These are phyloP conservation scores for Speleostelium caveatum DNA, from an alignment of 78 protist species.

Conservation along the genomic window DNA sequence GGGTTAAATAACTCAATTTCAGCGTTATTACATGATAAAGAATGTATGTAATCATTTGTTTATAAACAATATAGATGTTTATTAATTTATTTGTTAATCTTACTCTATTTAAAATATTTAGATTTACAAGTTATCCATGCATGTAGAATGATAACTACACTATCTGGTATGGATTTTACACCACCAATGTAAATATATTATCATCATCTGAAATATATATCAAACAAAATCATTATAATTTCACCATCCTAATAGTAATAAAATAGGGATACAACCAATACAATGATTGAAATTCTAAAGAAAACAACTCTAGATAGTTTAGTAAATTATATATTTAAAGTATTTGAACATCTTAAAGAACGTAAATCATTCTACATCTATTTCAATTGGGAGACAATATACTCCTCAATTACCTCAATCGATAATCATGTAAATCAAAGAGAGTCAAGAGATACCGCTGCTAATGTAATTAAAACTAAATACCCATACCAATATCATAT, in stretches of 20 bases:
- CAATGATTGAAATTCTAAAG: too few relatives aligned
- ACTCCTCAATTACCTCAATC: background rate
- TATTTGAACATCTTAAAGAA: background rate
- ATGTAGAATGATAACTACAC: background rate
- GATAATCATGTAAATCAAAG: background rate
- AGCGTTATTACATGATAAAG: too few relatives aligned
- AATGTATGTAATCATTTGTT: too few relatives aligned
- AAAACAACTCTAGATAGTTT: background rate
- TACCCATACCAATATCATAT: background rate
- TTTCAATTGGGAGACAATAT: background rate
- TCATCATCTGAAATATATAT: background rate
- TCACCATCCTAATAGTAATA: background rate
- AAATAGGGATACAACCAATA: background rate
- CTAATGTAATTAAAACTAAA: background rate
- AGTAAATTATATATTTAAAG: too few relatives aligned
- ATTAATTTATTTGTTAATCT: too few relatives aligned
- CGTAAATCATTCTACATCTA: background rate
- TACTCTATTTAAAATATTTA: too few relatives aligned
- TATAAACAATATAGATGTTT: too few relatives aligned
- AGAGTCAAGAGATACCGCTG: background rate
- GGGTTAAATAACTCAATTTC: too few relatives aligned
- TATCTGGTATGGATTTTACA: slow-evolving; percentile 12
- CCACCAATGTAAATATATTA: slow-evolving; percentile 14
- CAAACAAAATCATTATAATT: too few relatives aligned
- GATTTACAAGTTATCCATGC: slow-evolving; percentile 5